Evolutionary conservation across 768 basidiomycete species (phyloP), one percentile per base, ranked within the genome.

Genomic region (Rhodocollybia butyracea): DNA sequence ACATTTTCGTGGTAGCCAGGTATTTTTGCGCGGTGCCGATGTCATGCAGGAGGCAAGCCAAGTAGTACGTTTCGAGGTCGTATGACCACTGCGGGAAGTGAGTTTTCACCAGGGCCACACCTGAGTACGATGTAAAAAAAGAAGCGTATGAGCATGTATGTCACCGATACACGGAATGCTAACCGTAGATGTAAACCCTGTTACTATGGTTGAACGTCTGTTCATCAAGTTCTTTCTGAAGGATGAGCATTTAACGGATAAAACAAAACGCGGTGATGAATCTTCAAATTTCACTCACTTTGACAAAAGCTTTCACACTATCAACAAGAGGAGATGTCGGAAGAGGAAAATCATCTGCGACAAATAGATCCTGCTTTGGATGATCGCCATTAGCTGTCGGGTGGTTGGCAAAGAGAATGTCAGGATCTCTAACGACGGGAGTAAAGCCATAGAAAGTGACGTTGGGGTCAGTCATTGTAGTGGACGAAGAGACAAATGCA

Each of bases 41-140:
- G 60, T 81, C 80, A 60, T 82, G 80, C 56, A 81, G 68, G 24
- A 81, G 68, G 59, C 79, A 80, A 30, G 77, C 68, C 32, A 81
- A 68, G 63, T 76, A 80, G 64, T 78, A 80, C 24, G 78, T 76
- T 70, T 80, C 76, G n/a, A 66, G 64, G 58, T 74, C 71, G 65
- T 73, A 79, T n/a, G 66, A 56, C 77, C 77, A 79, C 10, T 66
- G 55, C 15, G 76, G 76, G 61, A 81, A 80, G 60, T 79, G 78
- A 5, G 68, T 73, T 60, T 70, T 69, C 11, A 68, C 72, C 36
- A 81, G 70, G 13, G 80, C 79, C 12, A 75, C 70, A n/a, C 76
- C 80, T 82, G 58, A 42, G 17, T 22, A 24, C 27, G 12, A 13
- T 11, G 45, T 21, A 51, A 26, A 13, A 11, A 3, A 51, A 22